Base-by-base conservation (phyloP, 2,329 filamentous ascomycete species). In the Sporothrix dimorphospora region DNA sequence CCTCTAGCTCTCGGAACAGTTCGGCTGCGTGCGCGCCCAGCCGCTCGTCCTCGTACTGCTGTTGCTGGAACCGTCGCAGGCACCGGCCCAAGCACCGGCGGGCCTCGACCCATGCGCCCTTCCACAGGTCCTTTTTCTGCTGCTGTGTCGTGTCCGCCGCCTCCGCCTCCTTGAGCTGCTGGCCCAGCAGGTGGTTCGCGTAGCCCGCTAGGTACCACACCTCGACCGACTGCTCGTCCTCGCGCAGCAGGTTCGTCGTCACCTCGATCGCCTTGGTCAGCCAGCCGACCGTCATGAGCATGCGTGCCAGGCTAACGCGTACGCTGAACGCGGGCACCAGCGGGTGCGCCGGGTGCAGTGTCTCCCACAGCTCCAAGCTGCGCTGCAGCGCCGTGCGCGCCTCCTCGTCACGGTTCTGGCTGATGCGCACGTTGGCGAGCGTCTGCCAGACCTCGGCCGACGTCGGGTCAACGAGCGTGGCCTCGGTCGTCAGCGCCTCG, bases 181-280 rank as follows among this genome's bases (percentile, higher is more conserved):
- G 88, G 12, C 92, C 92, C 74, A 92, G 84, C 72, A 97, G 87
- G 79, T 94, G 93, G 76, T 97, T 86, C 77, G 94, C 94, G 93
- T 95, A 98, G 4, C 96, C 97, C 57, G 96, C 96, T 5, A 99
- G 86, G 82, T 99, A 99, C 94, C 94, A 98, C 21, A 93, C 92
- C 82, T 99, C 96, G 24, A 99, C 92, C 80, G 95, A 97, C 78
- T 92, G 88, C 79, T 99, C 97, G 76, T 99, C 95, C 79, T 99
- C 96, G 47, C 88, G 85, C 51, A 97, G 89, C 70, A 99, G 84
- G 70, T 93, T 86, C 79, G 97, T 93, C 80, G 98, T 84, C 3
- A 98, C 94, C 72, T 92, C 89, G 72, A 97, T 88, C 0, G 96
- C 95, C 74, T 95, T 91, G 68, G 91, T 87, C 80, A 97, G 91